phyloP scores from a whole-genome alignment of 495 filamentous ascomycete genomes.

The Penicillium odoratum region DNA sequence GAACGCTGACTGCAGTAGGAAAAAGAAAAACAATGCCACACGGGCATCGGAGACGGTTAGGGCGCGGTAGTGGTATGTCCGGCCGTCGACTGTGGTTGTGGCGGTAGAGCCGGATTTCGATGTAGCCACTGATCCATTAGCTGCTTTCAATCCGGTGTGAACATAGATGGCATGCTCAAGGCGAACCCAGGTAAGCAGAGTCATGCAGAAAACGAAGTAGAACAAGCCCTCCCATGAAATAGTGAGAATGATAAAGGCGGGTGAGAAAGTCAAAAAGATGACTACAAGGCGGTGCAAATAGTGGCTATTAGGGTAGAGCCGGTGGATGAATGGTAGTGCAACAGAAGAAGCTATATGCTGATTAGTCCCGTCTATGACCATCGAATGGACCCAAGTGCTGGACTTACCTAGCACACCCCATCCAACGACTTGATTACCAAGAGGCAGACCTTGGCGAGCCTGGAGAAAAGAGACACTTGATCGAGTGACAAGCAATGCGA shows the following conservation, averaged over 20 bases:
- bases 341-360: constrained; percentile 64
- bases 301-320: constrained; percentile 77
- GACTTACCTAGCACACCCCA: constrained; percentile 79
- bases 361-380: constrained; percentile 8
- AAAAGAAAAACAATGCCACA: constrained; percentile 91
- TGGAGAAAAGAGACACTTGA: constrained; percentile 81
- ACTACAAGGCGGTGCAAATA: constrained; percentile 88
- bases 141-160: constrained; percentile 39
- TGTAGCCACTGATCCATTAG: constrained; percentile 12
- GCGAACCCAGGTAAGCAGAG: constrained; percentile 84
- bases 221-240: constrained; percentile 98
- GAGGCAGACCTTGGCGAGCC: constrained; percentile 81
- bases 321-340: constrained; percentile 76
- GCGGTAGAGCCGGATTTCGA: constrained; percentile 33
- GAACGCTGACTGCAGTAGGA: constrained; percentile 91
- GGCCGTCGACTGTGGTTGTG: constrained; percentile 32
- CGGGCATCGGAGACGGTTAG: constrained; percentile 80
- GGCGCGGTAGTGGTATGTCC: constrained; percentile 60
- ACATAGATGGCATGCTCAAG: constrained; percentile 79
- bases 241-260: constrained; percentile 92
- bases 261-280: constrained; percentile 90
- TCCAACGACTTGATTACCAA: constrained; percentile 84
- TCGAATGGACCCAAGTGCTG: background rate
- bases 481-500: constrained; percentile 82
- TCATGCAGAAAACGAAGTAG: constrained; percentile 84